These are phyloP conservation scores for Paspalum vaginatum DNA, from an alignment of 176 grass and related monocot species.

Conservation along the genomic window DNA sequence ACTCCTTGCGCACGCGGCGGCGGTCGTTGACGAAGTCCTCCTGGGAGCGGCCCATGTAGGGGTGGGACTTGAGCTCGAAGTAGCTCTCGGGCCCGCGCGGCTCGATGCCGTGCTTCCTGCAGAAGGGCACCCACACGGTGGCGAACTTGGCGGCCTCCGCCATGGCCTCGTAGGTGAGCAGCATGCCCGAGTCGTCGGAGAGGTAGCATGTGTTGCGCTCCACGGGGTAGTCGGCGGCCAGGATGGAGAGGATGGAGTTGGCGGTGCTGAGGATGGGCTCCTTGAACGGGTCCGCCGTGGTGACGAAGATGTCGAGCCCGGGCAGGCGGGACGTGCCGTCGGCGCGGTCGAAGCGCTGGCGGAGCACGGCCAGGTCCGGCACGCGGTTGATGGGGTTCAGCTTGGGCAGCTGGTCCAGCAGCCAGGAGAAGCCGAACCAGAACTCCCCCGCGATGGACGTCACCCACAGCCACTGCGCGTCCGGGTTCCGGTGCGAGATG, in stretches of 20 bases:
- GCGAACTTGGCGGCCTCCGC: conserved; percentile 82
- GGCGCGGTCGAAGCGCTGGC: conserved; percentile 74
- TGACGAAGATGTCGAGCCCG: conserved; percentile 80
- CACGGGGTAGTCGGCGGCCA: conserved; percentile 85
- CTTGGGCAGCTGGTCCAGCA: conserved; percentile 88
- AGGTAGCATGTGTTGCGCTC: conserved; percentile 81
- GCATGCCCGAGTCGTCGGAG: conserved; percentile 82
- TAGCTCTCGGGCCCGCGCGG: conserved; percentile 77
- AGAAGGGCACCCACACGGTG: conserved; percentile 85
- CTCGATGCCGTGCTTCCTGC: conserved; percentile 86
- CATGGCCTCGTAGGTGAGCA: conserved; percentile 91
- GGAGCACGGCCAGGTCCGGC: conserved; percentile 61
- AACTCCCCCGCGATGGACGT: conserved; percentile 87
- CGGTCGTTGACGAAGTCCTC: conserved; percentile 92
- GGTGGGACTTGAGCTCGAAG: conserved; percentile 85
- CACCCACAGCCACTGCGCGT: conserved; percentile 95
- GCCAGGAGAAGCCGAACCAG: conserved; percentile 94
- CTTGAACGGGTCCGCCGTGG: conserved; percentile 85
- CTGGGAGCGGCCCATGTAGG: conserved; percentile 72
- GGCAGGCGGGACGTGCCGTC: conserved; percentile 66
- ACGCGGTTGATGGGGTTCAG: conserved; percentile 87
- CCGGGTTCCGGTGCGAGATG: conserved; percentile 70
- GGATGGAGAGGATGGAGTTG: conserved; percentile 94
- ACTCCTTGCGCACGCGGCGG: conserved; percentile 74
- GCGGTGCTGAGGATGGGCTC: conserved; percentile 84